These are phyloP conservation scores for Dothistroma septosporum DNA, from an alignment of 2,329 filamentous ascomycete genomes.

Conservation along the genomic window DNA sequence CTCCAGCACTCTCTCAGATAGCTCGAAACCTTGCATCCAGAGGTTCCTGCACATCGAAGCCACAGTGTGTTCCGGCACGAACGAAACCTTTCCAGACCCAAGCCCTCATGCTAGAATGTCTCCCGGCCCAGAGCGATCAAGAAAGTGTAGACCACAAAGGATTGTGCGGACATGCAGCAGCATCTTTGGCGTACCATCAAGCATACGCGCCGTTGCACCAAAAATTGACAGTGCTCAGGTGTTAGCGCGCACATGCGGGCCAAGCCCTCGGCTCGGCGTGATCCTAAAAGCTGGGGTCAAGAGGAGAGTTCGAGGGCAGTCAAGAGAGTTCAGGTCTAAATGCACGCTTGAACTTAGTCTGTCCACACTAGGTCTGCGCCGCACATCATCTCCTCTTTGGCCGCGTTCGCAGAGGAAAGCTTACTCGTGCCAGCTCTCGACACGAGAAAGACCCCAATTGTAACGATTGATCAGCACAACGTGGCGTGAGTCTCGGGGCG, in stretches of 20 bases:
- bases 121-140: not conserved
- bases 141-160: not conserved
- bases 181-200: not conserved
- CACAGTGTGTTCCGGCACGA: not conserved
- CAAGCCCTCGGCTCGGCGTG: not conserved
- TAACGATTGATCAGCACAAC: not conserved
- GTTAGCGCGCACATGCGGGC: not conserved
- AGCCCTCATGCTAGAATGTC: not conserved
- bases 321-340: not conserved
- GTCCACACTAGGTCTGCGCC: not conserved
- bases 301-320: not conserved
- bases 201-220: not conserved
- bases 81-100: not conserved
- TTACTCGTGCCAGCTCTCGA: not conserved
- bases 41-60: not conserved
- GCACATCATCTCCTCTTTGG: not conserved
- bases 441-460: not conserved
- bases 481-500: not conserved
- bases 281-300: not conserved
- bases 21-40: not conserved
- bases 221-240: not conserved
- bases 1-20: not conserved
- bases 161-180: not conserved
- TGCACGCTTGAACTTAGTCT: not conserved
- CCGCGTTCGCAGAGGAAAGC: not conserved